Conservation (phyloP, 2,329 filamentous ascomycete species). For the Fusarium stilboides region DNA sequence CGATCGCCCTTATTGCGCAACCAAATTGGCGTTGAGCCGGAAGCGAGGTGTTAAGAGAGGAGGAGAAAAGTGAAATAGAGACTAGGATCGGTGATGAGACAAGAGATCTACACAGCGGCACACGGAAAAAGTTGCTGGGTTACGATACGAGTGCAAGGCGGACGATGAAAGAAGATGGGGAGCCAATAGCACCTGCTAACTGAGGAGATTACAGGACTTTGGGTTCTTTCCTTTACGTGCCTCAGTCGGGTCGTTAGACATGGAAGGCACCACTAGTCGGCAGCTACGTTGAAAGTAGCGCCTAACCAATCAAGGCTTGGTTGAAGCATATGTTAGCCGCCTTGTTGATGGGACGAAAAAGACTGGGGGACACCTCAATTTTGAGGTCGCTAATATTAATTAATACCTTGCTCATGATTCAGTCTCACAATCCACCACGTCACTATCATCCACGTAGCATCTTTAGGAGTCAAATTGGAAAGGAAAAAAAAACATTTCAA, state of each 20-base stretch:
- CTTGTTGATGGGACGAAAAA: slow-evolving; percentile 2
- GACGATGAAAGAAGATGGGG: slow-evolving; percentile 7
- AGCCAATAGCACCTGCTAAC: slow-evolving; percentile 19
- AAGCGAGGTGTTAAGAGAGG: slow-evolving; percentile 38
- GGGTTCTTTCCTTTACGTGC: slow-evolving; percentile 19
- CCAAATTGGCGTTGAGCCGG: slow-evolving; percentile 8
- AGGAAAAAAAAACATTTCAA: slow-evolving; percentile 23
- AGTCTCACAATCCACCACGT: slow-evolving; percentile 22
- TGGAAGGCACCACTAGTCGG: slow-evolving; percentile 21
- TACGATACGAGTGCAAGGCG: slow-evolving; percentile 32
- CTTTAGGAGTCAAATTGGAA: slow-evolving; percentile 8
- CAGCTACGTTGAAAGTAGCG: slow-evolving; percentile 11
- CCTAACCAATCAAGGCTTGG: slow-evolving; percentile 25
- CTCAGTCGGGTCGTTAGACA: slow-evolving; percentile 5
- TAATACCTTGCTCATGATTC: slow-evolving; percentile 25
- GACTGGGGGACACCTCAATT: not conserved
- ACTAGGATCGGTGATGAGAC: slow-evolving; percentile 25
- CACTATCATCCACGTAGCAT: slow-evolving; percentile 5
- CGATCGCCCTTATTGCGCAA: slow-evolving; percentile 17
- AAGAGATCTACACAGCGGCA: slow-evolving; percentile 28
- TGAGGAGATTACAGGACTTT: slow-evolving; percentile 47
- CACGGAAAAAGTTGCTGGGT: slow-evolving; percentile 12
- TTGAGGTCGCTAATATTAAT: not conserved
- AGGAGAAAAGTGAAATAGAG: slow-evolving; percentile 18
- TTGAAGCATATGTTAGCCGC: slow-evolving; percentile 14